Percentiles rank a stretch among this genome's conserved stretches.
Conservation (phyloP, 345 rosid species). For the Gossypium herbaceum region DNA sequence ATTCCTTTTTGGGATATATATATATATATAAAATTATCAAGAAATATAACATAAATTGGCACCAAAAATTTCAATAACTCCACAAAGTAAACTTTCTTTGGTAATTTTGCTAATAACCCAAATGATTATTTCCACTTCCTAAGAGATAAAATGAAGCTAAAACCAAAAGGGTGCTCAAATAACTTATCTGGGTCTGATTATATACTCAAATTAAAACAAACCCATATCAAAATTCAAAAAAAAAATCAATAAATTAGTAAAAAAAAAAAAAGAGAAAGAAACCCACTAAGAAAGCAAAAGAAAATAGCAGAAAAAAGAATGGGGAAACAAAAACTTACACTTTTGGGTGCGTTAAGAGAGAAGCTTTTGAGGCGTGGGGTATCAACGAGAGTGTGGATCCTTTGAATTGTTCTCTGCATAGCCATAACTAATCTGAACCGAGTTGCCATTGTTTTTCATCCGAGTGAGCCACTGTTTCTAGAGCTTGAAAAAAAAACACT, state of each 20-base stretch:
- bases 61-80: background rate
- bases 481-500: background rate
- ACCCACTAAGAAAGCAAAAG: background rate
- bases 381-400: slow-evolving; percentile 34
- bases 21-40: background rate
- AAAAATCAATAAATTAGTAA: background rate
- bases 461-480: background rate
- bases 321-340: slow-evolving; percentile 32
- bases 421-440: background rate
- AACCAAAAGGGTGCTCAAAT: background rate
- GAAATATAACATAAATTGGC: background rate
- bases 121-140: slow-evolving; percentile 3
- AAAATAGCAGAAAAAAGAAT: background rate
- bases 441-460: background rate
- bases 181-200: slow-evolving; percentile 7
- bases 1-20: background rate
- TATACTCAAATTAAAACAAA: background rate
- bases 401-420: slow-evolving; percentile 22
- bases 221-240: background rate
- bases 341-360: slow-evolving; percentile 54
- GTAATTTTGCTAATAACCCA: background rate
- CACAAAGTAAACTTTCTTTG: background rate
- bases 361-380: slow-evolving; percentile 48
- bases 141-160: background rate
- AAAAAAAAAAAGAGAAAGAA: background rate